phyloP scores from a whole-genome alignment of 495 filamentous ascomycete genomes.

The Xylaria bambusicola region DNA sequence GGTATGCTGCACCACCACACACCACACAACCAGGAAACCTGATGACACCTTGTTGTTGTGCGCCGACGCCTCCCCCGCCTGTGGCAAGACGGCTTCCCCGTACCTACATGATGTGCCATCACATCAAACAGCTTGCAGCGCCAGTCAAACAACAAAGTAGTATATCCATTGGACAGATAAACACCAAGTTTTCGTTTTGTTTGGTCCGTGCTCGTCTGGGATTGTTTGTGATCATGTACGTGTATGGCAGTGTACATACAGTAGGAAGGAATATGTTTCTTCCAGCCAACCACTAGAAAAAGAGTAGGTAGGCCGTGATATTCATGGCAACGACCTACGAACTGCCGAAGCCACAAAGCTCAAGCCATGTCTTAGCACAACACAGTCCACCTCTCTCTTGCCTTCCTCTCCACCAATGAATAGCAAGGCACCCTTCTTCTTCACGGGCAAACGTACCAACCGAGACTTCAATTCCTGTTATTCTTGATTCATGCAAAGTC shows the following conservation, averaged over 20 bases:
- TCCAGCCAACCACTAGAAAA: background rate
- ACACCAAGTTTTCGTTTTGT: too few species aligned
- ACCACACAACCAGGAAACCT: too few species aligned
- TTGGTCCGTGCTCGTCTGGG: too few species aligned
- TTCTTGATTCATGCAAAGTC: too few species aligned
- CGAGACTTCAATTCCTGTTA: too few species aligned
- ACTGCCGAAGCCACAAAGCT: background rate
- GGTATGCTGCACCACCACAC: background rate
- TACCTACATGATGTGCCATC: background rate
- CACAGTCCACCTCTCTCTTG: background rate
- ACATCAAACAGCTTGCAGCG: background rate
- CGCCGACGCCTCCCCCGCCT: too few species aligned
- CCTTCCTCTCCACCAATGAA: background rate
- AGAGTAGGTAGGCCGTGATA: too few species aligned
- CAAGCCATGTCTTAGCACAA: background rate
- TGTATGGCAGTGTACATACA: background rate
- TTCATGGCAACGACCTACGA: background rate
- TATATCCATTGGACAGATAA: too few species aligned
- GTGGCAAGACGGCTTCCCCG: background rate
- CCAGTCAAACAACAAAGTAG: background rate
- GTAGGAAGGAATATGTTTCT: background rate
- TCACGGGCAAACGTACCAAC: too few species aligned
- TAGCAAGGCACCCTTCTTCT: background rate
- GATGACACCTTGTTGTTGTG: too few species aligned
- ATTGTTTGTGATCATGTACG: background rate